Conservation (phyloP, 2,329 filamentous ascomycete genomes). For the Cryphonectria carpinicola region DNA sequence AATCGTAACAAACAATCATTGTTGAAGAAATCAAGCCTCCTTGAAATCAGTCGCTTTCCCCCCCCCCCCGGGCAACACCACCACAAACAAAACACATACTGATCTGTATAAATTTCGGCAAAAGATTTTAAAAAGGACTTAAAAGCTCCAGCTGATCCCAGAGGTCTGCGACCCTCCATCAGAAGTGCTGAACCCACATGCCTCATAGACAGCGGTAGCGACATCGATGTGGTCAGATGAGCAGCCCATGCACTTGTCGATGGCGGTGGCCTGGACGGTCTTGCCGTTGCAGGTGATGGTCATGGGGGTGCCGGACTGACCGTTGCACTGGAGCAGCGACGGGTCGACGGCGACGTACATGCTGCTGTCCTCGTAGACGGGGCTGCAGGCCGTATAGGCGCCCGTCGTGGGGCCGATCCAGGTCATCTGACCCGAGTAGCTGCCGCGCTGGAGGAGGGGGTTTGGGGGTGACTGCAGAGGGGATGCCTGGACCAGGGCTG, state of each 20-base stretch:
- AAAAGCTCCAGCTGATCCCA: constrained; percentile 7
- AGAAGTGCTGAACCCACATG: not conserved
- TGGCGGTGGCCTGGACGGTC: constrained; percentile 31
- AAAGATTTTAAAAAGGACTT: not conserved
- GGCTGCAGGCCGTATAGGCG: constrained; percentile 11
- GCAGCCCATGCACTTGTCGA: constrained; percentile 30
- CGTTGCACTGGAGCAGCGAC: constrained; percentile 14
- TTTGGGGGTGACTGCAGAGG: constrained; percentile 3
- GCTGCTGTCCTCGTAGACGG: constrained; percentile 19
- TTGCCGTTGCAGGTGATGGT: constrained; percentile 32
- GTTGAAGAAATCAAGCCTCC: not conserved
- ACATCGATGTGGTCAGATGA: constrained; percentile 17
- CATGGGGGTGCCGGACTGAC: constrained; percentile 10
- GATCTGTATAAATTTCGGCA: not conserved
- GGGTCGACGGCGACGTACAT: constrained; percentile 25
- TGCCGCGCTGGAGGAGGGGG: constrained; percentile 15
- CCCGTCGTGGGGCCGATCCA: constrained; percentile 16
- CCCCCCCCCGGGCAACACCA: no score
- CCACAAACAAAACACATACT: no score
- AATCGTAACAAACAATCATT: not conserved
- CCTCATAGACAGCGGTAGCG: constrained; percentile 19
- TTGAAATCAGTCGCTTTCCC: no score
- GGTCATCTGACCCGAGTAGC: constrained; percentile 18
- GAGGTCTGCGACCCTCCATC: constrained; percentile 11
- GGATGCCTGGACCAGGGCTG: constrained; percentile 1